A percentile compares a stretch with the other conserved stretches of the same genome.
phyloP scores from a whole-genome alignment of 2,329 filamentous ascomycete species.

The Diaporthe sp. region DNA sequence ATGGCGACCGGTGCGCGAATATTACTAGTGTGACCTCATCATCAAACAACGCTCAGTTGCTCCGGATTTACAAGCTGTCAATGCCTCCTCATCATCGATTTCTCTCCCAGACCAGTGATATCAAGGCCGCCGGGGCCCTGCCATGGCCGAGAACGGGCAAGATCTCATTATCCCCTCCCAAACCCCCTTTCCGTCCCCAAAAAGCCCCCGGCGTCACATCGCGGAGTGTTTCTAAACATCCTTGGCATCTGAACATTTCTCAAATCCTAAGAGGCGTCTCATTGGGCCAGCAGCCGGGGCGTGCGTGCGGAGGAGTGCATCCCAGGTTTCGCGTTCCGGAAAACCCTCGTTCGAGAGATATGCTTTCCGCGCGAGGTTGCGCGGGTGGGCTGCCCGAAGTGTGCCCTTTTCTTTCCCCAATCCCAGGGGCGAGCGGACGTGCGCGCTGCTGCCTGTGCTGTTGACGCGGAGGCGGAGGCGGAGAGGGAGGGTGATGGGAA shows the following conservation, averaged over 20 bases:
- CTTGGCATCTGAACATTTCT: slow-evolving; percentile 26
- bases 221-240: slow-evolving; percentile 26
- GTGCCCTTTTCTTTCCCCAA: background rate
- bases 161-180: background rate
- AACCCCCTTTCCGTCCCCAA: background rate
- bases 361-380: slow-evolving; percentile 9
- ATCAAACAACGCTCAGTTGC: background rate
- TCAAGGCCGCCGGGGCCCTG: background rate
- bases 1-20: slow-evolving; percentile 27
- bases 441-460: background rate
- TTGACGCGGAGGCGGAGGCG: background rate
- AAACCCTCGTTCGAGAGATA: slow-evolving; percentile 10
- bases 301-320: slow-evolving; percentile 22
- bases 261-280: background rate
- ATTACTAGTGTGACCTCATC: slow-evolving; percentile 16
- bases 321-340: slow-evolving; percentile 17
- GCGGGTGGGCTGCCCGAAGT: background rate
- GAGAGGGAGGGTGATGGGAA: background rate
- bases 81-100: slow-evolving; percentile 1
- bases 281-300: slow-evolving; percentile 19
- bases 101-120: background rate
- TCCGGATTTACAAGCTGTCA: background rate
- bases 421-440: background rate
- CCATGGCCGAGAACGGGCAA: background rate
- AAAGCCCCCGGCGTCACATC: slow-evolving; percentile 17